These are phyloP conservation scores for Fomitopsis pulvina DNA, from an alignment of 768 basidiomycete genomes.

Conservation along the genomic window DNA sequence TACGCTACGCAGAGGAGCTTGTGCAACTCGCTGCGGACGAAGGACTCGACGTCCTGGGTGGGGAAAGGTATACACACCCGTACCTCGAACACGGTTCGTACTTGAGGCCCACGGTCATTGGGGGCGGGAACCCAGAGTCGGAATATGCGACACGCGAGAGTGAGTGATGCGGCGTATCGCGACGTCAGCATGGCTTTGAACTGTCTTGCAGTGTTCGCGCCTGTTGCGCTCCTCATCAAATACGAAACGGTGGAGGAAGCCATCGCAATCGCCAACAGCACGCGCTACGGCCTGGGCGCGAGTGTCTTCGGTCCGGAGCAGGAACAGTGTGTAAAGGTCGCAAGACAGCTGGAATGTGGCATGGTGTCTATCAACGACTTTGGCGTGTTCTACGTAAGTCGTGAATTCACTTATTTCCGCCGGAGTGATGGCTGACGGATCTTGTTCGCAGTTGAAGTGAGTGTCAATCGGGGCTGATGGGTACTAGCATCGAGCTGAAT, in stretches of 20 bases:
- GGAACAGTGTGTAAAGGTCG: slow-evolving; percentile 70
- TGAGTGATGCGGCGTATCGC: slow-evolving; percentile 32
- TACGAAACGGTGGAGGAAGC: slow-evolving; percentile 85
- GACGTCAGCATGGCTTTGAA: not conserved
- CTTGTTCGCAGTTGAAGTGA: slow-evolving; percentile 55
- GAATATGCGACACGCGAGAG: slow-evolving; percentile 77
- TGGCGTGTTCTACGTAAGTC: slow-evolving; percentile 75
- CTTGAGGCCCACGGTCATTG: slow-evolving; percentile 84
- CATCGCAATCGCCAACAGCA: slow-evolving; percentile 81
- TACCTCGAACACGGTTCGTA: slow-evolving; percentile 71
- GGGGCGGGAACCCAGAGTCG: slow-evolving; percentile 63
- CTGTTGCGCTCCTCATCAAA: slow-evolving; percentile 79
- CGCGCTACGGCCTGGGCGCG: slow-evolving; percentile 86
- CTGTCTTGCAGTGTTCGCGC: slow-evolving; percentile 72
- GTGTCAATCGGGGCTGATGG: slow-evolving; percentile 14
- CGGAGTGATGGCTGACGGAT: slow-evolving; percentile 12
- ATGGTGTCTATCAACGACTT: slow-evolving; percentile 99
- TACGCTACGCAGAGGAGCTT: slow-evolving; percentile 62
- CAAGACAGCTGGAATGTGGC: slow-evolving; percentile 79
- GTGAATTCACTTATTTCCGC: not conserved
- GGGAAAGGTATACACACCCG: slow-evolving; percentile 55
- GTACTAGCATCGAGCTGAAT: slow-evolving; percentile 1
- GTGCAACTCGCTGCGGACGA: slow-evolving; percentile 64
- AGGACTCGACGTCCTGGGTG: slow-evolving; percentile 58
- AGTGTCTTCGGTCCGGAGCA: slow-evolving; percentile 91